phyloP scores from a whole-genome alignment of 1,284 basidiomycete genomes.

The Puccinia coronata region DNA sequence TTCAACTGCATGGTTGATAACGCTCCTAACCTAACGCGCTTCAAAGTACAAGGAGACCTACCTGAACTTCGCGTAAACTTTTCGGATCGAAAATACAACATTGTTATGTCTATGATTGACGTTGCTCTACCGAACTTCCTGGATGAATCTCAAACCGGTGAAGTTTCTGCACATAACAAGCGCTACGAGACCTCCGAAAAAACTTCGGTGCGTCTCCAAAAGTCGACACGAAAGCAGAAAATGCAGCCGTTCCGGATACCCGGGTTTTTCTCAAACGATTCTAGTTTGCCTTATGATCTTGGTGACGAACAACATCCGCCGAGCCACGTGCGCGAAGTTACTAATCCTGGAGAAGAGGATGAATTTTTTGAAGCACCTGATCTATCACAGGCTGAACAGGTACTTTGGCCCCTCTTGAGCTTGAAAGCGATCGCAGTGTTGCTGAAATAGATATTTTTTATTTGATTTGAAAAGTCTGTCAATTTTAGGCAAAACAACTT shows the following conservation, averaged over 20 bases:
- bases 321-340: slow-evolving; percentile 51
- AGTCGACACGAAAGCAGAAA: slow-evolving; percentile 41
- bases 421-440: neutral
- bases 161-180: slow-evolving; percentile 22
- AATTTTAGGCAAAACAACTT: slow-evolving; percentile 80
- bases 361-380: slow-evolving; percentile 77
- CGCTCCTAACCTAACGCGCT: slow-evolving; percentile 78
- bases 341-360: slow-evolving; percentile 61
- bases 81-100: slow-evolving; percentile 94
- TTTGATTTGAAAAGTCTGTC: slow-evolving; percentile 59
- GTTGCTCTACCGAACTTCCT: slow-evolving; percentile 80
- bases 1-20: slow-evolving; percentile 92
- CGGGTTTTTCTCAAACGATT: slow-evolving; percentile 41
- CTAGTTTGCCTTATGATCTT: slow-evolving; percentile 45
- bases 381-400: slow-evolving; percentile 66
- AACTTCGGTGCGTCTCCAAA: neutral
- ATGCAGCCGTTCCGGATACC: slow-evolving; percentile 42
- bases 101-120: slow-evolving; percentile 88
- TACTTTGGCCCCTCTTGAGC: neutral
- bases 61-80: slow-evolving; percentile 89
- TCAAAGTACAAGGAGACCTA: slow-evolving; percentile 89
- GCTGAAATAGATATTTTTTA: neutral
- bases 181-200: slow-evolving; percentile 14
- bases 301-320: slow-evolving; percentile 16
- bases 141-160: slow-evolving; percentile 62